Evolutionary conservation across 352 stramenopile genomes (phyloP).

Genomic region (Aphanomyces stellatus): DNA sequence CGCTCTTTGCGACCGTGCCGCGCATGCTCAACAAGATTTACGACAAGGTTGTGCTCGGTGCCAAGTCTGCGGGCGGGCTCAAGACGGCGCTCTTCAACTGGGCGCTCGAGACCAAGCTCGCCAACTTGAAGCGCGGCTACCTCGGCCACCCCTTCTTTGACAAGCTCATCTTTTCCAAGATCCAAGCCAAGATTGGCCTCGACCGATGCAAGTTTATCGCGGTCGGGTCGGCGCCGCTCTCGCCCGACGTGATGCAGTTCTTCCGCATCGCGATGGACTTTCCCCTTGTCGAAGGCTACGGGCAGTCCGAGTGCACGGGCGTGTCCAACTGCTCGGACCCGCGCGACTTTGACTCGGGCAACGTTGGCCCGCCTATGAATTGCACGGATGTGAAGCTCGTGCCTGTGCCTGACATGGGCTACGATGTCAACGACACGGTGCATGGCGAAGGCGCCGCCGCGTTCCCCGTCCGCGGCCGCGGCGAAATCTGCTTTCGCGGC

Average conservation of each 20-base stretch:
- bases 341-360: conserved; percentile 33
- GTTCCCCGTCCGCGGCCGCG: conserved; percentile 12
- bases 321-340: conserved; percentile 39
- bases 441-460: not conserved
- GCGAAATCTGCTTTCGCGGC: conserved; percentile 37
- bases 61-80: conserved; percentile 45
- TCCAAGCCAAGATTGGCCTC: conserved; percentile 77
- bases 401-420: conserved; percentile 88
- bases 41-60: conserved; percentile 58
- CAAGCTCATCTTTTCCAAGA: conserved; percentile 70
- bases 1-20: conserved; percentile 70
- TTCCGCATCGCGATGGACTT: conserved; percentile 74
- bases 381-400: conserved; percentile 76
- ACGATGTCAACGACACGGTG: conserved; percentile 25
- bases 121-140: conserved; percentile 37
- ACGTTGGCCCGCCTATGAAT: conserved; percentile 71
- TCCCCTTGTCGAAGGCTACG: conserved; percentile 80
- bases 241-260: conserved; percentile 74
- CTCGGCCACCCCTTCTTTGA: conserved; percentile 76
- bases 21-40: conserved; percentile 88
- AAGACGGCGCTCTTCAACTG: conserved; percentile 74
- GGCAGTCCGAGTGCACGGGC: conserved; percentile 80
- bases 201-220: conserved; percentile 72
- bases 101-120: conserved; percentile 52
- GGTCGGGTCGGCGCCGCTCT: conserved; percentile 76